These are phyloP conservation scores for Hanseniaspora gamundiae DNA, from an alignment of 1,139 yeast genomes.

Conservation along the genomic window DNA sequence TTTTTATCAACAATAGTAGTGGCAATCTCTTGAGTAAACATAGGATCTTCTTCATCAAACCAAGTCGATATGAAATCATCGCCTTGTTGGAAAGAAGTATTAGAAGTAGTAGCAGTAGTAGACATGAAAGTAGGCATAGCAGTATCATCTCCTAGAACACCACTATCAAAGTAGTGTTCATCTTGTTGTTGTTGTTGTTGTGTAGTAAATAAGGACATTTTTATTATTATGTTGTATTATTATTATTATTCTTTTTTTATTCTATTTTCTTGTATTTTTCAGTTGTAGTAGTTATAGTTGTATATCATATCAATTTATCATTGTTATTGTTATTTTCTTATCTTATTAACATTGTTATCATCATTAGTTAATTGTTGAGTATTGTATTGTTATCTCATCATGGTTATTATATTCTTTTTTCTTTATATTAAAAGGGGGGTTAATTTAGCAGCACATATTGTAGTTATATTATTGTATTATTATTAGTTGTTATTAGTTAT, in stretches of 20 bases:
- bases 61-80: not conserved
- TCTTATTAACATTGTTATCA: not conserved
- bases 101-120: not conserved
- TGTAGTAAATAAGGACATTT: slow-evolving; percentile 1
- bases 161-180: slow-evolving; percentile 1
- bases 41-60: slow-evolving; percentile 1
- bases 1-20: not conserved
- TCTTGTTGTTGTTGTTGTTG: not conserved
- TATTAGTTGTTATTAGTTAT: too few relatives aligned
- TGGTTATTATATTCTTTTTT: too few relatives aligned
- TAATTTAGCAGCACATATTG: too few relatives aligned
- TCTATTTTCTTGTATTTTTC: too few relatives aligned
- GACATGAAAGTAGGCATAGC: not conserved
- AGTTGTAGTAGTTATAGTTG: too few relatives aligned
- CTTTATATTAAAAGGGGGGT: too few relatives aligned
- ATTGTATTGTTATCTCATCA: too few relatives aligned
- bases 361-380: not conserved
- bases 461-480: too few relatives aligned
- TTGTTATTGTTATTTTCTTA: not conserved
- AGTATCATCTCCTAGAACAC: not conserved
- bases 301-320: not conserved
- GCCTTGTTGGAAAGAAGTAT: not conserved
- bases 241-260: not conserved
- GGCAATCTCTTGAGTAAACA: not conserved
- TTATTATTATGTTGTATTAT: not conserved